Conservation (phyloP, 306 rosid species). For the Chamaecrista fasciculata region DNA sequence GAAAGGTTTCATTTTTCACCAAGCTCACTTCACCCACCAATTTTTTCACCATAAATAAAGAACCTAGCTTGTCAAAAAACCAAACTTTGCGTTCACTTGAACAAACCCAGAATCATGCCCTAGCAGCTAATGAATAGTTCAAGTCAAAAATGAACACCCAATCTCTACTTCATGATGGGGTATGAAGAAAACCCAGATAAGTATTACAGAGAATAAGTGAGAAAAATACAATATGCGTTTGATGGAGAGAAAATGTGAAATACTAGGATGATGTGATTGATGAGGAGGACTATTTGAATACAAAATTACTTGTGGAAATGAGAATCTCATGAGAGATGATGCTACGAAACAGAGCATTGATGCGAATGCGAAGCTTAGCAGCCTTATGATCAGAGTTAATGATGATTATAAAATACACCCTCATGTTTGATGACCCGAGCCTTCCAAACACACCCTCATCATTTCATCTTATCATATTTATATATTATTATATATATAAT, state of each 20-base stretch:
- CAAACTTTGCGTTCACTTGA: slow-evolving; percentile 7
- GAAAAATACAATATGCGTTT: no score
- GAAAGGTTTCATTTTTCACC: slow-evolving; percentile 39
- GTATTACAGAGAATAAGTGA: not conserved
- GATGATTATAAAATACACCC: no score
- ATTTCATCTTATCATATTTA: no score
- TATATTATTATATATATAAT: no score
- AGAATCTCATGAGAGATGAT: not conserved
- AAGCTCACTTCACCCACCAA: slow-evolving; percentile 29
- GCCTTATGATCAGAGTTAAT: no score
- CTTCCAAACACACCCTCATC: no score
- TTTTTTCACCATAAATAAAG: slow-evolving; percentile 28
- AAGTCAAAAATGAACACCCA: not conserved
- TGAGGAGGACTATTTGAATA: not conserved
- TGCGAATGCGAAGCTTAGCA: no score
- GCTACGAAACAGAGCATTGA: not conserved
- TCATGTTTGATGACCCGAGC: no score
- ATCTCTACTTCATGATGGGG: not conserved
- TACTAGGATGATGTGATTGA: not conserved
- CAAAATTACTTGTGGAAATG: not conserved
- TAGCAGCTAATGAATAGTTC: not conserved
- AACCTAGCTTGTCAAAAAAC: slow-evolving; percentile 24
- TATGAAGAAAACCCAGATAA: not conserved
- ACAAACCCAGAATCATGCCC: not conserved
- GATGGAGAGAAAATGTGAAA: not conserved